These are phyloP conservation scores for Lasiosphaeris hirsuta DNA, from an alignment of 495 filamentous ascomycete species.

Conservation along the genomic window DNA sequence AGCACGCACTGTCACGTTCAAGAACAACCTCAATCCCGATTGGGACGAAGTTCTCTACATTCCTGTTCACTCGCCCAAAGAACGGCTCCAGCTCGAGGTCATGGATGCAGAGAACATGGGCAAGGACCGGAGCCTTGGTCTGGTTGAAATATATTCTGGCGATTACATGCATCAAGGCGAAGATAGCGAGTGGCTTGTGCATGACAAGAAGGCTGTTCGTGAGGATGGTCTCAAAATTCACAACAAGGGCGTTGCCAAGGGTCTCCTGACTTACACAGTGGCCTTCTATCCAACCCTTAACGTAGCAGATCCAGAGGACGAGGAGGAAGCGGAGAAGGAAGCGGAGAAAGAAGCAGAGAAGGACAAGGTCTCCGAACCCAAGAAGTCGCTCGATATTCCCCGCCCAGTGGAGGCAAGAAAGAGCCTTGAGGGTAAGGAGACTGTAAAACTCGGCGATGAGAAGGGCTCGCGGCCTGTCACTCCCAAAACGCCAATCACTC, in stretches of 20 bases:
- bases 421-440: constrained; percentile 32
- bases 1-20: constrained; percentile 87
- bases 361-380: constrained; percentile 37
- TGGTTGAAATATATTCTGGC: constrained; percentile 66
- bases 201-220: constrained; percentile 66
- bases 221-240: constrained; percentile 62
- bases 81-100: constrained; percentile 83
- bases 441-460: constrained; percentile 16
- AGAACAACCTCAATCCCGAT: constrained; percentile 91
- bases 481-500: constrained; percentile 35
- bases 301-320: constrained; percentile 89
- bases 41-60: constrained; percentile 97
- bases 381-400: constrained; percentile 37
- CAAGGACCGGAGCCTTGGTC: constrained; percentile 81
- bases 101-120: constrained; percentile 93
- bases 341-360: constrained; percentile 28
- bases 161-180: constrained; percentile 79
- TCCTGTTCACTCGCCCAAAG: constrained; percentile 80
- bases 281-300: constrained; percentile 89
- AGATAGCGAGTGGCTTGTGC: constrained; percentile 73
- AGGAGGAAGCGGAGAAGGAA: constrained; percentile 56
- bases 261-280: constrained; percentile 75
- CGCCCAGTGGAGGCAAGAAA: constrained; percentile 39
- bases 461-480: constrained; percentile 24
- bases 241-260: constrained; percentile 67